Conservation (phyloP, 306 rosid genomes). For the Fragaria nilgerrensis region DNA sequence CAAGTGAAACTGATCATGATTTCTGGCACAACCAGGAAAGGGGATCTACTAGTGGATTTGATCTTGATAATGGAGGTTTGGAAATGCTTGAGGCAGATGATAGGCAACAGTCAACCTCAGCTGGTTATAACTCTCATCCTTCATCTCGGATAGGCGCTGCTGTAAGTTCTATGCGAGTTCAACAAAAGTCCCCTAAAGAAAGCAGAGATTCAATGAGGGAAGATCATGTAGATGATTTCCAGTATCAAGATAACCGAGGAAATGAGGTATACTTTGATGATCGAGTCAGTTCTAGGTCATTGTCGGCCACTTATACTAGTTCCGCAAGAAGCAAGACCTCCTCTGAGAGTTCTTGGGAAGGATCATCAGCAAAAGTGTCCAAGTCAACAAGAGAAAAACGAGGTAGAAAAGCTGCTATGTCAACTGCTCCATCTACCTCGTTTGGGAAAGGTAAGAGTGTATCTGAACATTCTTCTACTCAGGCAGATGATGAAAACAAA, state of each 20-base stretch:
- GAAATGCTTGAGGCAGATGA: constrained; percentile 68
- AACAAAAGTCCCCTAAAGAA: constrained; percentile 56
- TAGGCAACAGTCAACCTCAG: constrained; percentile 76
- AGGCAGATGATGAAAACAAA: constrained; percentile 61
- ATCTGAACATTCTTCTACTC: constrained; percentile 63
- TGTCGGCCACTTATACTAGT: constrained; percentile 46
- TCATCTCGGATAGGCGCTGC: constrained; percentile 46
- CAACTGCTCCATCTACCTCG: constrained; percentile 44
- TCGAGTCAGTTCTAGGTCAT: constrained; percentile 51
- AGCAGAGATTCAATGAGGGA: constrained; percentile 48
- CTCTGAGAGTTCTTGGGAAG: constrained; percentile 94
- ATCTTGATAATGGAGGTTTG: constrained; percentile 62
- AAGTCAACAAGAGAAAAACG: constrained; percentile 75
- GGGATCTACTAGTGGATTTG: constrained; percentile 63
- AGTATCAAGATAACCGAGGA: constrained; percentile 63
- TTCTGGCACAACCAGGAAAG: constrained; percentile 92
- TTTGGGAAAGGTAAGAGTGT: constrained; percentile 58
- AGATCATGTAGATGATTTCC: constrained; percentile 51
- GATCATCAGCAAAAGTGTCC: constrained; percentile 64
- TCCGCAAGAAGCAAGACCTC: constrained; percentile 63
- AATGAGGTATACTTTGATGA: constrained; percentile 73
- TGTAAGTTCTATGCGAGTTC: constrained; percentile 44
- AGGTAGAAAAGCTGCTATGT: constrained; percentile 47
- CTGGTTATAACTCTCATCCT: constrained; percentile 52
- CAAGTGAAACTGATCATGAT: constrained; percentile 57